Base-by-base conservation (phyloP, 2,329 filamentous ascomycete genomes). In the Apiospora malaysiana region DNA sequence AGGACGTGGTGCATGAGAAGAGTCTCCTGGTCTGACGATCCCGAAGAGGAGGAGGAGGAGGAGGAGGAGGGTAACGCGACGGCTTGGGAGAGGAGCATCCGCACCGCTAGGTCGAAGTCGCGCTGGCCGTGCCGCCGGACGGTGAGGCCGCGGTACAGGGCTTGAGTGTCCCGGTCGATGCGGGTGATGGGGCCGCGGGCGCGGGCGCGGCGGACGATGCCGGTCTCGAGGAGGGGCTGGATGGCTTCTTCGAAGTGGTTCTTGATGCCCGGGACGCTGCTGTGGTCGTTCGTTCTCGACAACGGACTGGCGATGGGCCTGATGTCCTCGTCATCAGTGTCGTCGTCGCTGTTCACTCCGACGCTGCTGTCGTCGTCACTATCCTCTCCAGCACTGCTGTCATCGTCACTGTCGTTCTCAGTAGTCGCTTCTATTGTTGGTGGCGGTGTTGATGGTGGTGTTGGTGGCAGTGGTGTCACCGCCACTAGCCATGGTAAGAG, bases 201-300 rank as follows among this genome's bases (percentile, higher is more conserved):
- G 56, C 23, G 32, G 56, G 56, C 18, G 18, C 56, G 56, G 56
- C 32, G 56, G 32, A 63, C 56, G 56, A 63, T 63, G 32, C 32
- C 56, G 2, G 56, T 63, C 18, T 63, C 56, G 56, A 63, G 56
- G 6, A 63, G 56, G 27, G 56, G 21, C 21, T 63, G 56, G 8
- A 63, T 32, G 56, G 56, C 21, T n/a, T 63, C 56, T n/a, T 63
- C 56, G 56, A 40, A 63, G 32, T 40, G 56, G 56, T 63, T 23
- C 32, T 21, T 21, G 32, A 23, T 32, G 32, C 32, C 4, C 32
- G 12, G 9, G 18, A 9, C 7, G 18, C 7, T n/a, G 56, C 32
- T 3, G 51, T 7, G 18, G 2, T 8, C 16, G 25, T 27, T 56
- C 32, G 3, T 32, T 32, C 32, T 32, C 6, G 32, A 32, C 6